A percentile compares a stretch with the other conserved stretches of the same genome.
These are phyloP conservation scores for Lunasporangiospora selenospora DNA, from an alignment of 192 early-diverging fungal genomes.

Conservation along the genomic window DNA sequence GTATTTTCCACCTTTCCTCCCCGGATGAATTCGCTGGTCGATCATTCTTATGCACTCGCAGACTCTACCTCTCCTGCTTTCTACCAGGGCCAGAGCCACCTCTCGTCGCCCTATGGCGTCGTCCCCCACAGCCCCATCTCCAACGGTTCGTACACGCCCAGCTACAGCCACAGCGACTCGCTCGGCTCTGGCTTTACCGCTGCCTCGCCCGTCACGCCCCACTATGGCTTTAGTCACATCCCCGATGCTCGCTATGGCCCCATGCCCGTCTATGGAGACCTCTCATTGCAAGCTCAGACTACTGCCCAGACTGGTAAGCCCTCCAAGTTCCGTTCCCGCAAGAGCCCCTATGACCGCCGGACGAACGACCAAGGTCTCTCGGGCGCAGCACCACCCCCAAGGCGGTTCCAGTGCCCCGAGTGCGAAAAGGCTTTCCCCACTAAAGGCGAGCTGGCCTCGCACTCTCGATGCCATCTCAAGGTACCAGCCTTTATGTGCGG, in stretches of 20 bases:
- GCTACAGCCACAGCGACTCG: constrained; percentile 12
- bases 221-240: constrained; percentile 34
- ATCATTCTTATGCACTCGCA: constrained; percentile 25
- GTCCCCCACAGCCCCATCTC: constrained; percentile 38
- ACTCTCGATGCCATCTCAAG: constrained; percentile 45
- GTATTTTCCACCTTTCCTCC: constrained; percentile 26
- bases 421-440: constrained; percentile 47
- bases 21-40: constrained; percentile 29
- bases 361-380: background rate
- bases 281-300: constrained; percentile 26
- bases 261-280: constrained; percentile 21
- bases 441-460: constrained; percentile 43
- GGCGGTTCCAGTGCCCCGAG: constrained; percentile 41
- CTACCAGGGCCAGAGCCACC: constrained; percentile 21
- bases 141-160: constrained; percentile 16
- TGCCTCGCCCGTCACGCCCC: constrained; percentile 35
- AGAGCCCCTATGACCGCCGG: constrained; percentile 25
- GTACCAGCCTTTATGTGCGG: constrained; percentile 44
- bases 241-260: constrained; percentile 13
- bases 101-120: constrained; percentile 23
- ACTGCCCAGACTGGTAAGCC: too few species aligned
- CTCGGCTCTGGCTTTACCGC: constrained; percentile 17
- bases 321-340: constrained; percentile 40
- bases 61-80: constrained; percentile 13
- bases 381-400: constrained; percentile 15